Percentiles rank a stretch among this genome's conserved stretches.
phyloP scores from a whole-genome alignment of 2,329 filamentous ascomycete species.

The Trichoderma endophyticum region DNA sequence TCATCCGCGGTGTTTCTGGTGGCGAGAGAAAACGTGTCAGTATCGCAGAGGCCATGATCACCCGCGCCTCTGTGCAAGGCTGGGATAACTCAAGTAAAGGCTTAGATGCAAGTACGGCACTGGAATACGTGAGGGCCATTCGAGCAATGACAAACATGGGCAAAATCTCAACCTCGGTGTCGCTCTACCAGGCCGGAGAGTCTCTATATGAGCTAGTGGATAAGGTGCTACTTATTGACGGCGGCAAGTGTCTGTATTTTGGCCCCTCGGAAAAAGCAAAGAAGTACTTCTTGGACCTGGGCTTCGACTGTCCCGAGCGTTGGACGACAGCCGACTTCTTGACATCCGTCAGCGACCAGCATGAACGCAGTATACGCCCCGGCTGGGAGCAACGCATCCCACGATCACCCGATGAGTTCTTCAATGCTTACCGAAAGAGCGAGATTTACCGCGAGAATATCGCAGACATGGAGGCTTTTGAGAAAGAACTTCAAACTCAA shows the following conservation, averaged over 20 bases:
- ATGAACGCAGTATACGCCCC: slow-evolving; percentile 63
- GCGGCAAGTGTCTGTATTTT: slow-evolving; percentile 70
- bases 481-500: slow-evolving; percentile 56
- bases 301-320: slow-evolving; percentile 68
- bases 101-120: slow-evolving; percentile 67
- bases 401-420: slow-evolving; percentile 66
- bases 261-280: slow-evolving; percentile 62
- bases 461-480: slow-evolving; percentile 60
- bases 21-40: slow-evolving; percentile 71
- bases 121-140: slow-evolving; percentile 66
- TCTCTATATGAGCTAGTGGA: slow-evolving; percentile 67
- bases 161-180: slow-evolving; percentile 66
- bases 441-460: slow-evolving; percentile 58
- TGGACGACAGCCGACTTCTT: slow-evolving; percentile 74
- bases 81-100: slow-evolving; percentile 75
- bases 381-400: slow-evolving; percentile 66
- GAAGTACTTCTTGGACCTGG: slow-evolving; percentile 66
- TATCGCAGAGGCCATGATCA: slow-evolving; percentile 65
- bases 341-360: slow-evolving; percentile 72
- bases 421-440: slow-evolving; percentile 62
- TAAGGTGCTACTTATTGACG: slow-evolving; percentile 71
- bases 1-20: slow-evolving; percentile 60
- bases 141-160: slow-evolving; percentile 68
- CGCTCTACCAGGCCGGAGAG: slow-evolving; percentile 69
- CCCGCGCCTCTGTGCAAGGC: slow-evolving; percentile 60